A percentile compares a stretch with the other conserved stretches of the same genome.
These are phyloP conservation scores for Annulohypoxylon truncatum DNA, from an alignment of 2,329 filamentous ascomycete species.

Conservation along the genomic window DNA sequence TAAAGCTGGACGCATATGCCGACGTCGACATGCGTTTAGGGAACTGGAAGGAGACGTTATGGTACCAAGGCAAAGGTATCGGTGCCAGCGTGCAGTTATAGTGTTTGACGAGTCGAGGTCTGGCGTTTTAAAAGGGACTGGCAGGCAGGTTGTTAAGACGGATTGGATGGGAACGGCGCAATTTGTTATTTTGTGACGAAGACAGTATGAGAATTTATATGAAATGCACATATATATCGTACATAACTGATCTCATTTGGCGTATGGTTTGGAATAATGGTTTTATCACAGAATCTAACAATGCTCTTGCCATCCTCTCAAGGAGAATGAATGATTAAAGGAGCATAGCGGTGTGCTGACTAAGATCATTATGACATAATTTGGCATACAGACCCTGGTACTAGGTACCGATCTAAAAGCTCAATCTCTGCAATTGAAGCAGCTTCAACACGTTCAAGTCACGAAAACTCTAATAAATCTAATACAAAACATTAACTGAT, in stretches of 20 bases:
- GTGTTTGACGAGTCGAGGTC: conserved; percentile 4
- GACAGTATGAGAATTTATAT: conserved; percentile 9
- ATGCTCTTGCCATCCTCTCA: no score
- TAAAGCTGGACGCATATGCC: conserved; percentile 84
- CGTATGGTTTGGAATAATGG: background rate
- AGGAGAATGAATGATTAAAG: no score
- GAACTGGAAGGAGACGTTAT: conserved; percentile 77
- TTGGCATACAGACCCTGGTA: background rate
- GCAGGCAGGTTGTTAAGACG: conserved; percentile 8
- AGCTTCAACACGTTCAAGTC: conserved; percentile 1
- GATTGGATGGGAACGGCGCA: conserved; percentile 12
- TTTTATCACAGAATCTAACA: background rate
- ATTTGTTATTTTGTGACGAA: conserved; percentile 10
- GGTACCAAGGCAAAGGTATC: conserved; percentile 77
- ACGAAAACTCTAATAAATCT: no score
- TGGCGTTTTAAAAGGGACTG: conserved; percentile 25
- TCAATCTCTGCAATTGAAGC: background rate
- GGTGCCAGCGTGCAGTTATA: conserved; percentile 71
- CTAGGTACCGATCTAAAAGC: background rate
- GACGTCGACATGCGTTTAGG: conserved; percentile 80
- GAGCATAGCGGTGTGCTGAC: background rate
- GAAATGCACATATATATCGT: background rate
- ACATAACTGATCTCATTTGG: background rate
- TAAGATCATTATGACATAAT: conserved; percentile 22
- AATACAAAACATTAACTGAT: no score